A percentile compares a stretch with the other conserved stretches of the same genome.
These are phyloP conservation scores for Immersiporthe knoxdaviesiana DNA, from an alignment of 2,329 filamentous ascomycete genomes.

Conservation along the genomic window DNA sequence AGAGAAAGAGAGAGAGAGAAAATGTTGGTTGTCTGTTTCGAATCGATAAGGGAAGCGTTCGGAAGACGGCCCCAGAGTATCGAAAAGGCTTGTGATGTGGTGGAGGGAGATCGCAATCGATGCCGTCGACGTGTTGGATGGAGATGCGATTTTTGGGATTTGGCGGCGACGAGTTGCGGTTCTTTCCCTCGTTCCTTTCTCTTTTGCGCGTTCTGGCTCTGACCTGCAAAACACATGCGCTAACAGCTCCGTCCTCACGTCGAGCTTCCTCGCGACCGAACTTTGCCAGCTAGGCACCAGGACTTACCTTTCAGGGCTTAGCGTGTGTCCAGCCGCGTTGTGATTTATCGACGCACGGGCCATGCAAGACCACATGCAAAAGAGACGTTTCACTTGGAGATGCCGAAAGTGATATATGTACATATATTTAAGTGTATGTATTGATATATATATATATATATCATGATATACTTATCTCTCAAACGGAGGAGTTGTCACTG, in stretches of 20 bases:
- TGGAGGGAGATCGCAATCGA: background rate
- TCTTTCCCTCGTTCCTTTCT: conserved; percentile 6
- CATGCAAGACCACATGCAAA: background rate
- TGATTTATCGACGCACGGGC: conserved; percentile 1
- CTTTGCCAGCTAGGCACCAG: conserved; percentile 28
- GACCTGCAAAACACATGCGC: conserved; percentile 12
- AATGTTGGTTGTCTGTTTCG: conserved; percentile 14
- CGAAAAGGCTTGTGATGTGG: background rate
- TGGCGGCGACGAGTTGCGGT: background rate
- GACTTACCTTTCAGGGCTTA: conserved; percentile 19
- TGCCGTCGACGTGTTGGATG: conserved; percentile 2
- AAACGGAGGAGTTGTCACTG: no score
- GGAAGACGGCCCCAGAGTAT: background rate
- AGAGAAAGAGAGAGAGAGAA: no score
- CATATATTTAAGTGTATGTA: no score
- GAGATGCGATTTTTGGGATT: background rate
- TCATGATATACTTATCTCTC: no score
- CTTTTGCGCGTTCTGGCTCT: conserved; percentile 13
- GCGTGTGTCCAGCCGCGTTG: conserved; percentile 1
- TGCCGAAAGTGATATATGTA: background rate
- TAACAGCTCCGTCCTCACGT: conserved; percentile 11
- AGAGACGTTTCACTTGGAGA: background rate
- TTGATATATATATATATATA: background rate
- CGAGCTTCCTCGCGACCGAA: conserved; percentile 22
- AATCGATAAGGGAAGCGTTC: background rate